Evolutionary conservation across 139 green algal species (phyloP).

Genomic region (Ettlia oleoabundans): DNA sequence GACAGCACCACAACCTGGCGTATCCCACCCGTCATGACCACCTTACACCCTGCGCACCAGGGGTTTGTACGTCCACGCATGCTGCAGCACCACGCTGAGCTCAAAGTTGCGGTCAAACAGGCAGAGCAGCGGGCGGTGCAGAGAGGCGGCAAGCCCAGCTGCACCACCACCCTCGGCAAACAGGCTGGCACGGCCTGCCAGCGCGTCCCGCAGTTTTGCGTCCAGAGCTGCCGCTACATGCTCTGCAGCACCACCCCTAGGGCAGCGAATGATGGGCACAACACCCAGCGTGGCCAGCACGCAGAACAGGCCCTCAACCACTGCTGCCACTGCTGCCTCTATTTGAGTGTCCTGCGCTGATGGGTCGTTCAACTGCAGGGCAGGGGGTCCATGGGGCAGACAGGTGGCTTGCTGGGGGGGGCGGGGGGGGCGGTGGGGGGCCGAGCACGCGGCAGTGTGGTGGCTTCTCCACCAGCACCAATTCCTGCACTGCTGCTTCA

Average conservation of each 20-base stretch:
- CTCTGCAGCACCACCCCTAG: constrained; percentile 90
- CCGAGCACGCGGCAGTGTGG: too few species aligned
- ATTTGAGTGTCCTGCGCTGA: constrained; percentile 86
- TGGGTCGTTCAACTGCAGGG: constrained; percentile 89
- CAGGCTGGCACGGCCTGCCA: constrained; percentile 77
- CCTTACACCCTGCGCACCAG: constrained; percentile 69
- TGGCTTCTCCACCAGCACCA: too few species aligned
- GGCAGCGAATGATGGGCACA: constrained; percentile 95
- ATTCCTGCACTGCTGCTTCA: too few species aligned
- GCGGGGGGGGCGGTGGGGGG: background rate
- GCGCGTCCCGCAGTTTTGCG: constrained; percentile 76
- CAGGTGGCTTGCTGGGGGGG: background rate
- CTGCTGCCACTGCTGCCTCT: constrained; percentile 71
- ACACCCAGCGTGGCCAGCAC: constrained; percentile 88
- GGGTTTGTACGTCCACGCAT: constrained; percentile 96
- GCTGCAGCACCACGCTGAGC: constrained; percentile 86
- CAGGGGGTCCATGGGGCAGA: background rate
- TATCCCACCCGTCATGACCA: too few species aligned
- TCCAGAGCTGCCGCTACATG: constrained; percentile 89
- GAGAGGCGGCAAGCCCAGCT: constrained; percentile 60
- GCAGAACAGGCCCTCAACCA: constrained; percentile 95
- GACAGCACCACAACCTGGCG: too few species aligned
- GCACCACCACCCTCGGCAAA: constrained; percentile 69
- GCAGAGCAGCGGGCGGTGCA: constrained; percentile 91
- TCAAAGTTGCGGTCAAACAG: constrained; percentile 99